Percentiles rank a stretch among this genome's conserved stretches.
Conservation (phyloP, 352 stramenopile species). For the Phytophthora pisi region DNA sequence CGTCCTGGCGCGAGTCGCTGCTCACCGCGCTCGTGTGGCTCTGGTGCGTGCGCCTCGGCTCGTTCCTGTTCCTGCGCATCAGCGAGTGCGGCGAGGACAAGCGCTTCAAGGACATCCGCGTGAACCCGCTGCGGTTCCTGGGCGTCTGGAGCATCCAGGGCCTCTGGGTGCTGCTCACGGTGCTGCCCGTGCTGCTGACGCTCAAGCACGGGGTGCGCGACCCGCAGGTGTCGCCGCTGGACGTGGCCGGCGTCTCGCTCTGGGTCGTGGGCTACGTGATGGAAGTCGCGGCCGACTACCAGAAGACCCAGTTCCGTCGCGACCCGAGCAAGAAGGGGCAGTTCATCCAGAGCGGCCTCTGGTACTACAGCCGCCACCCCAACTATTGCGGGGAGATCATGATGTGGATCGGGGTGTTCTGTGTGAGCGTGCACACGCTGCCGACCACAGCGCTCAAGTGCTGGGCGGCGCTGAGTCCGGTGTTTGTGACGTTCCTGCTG, state of each 20-base stretch:
- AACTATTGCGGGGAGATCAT: conserved; percentile 94
- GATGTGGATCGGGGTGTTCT: conserved; percentile 85
- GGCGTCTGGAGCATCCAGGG: conserved; percentile 83
- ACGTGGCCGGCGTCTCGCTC: conserved; percentile 47
- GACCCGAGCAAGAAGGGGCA: conserved; percentile 68
- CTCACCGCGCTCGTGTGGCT: conserved; percentile 77
- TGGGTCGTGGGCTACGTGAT: conserved; percentile 77
- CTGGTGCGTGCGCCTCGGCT: conserved; percentile 79
- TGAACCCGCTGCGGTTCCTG: conserved; percentile 73
- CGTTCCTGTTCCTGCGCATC: conserved; percentile 84
- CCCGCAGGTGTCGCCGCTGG: conserved; percentile 35
- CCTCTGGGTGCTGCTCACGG: conserved; percentile 83
- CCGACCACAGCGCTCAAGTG: conserved; percentile 36
- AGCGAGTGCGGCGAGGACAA: conserved; percentile 66
- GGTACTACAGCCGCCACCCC: conserved; percentile 90
- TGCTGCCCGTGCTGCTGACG: conserved; percentile 70
- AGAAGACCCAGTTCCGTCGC: conserved; percentile 83
- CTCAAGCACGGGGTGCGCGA: conserved; percentile 38
- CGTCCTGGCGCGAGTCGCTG: conserved; percentile 54
- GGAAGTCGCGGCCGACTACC: conserved; percentile 77
- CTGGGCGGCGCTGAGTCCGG: conserved; percentile 58
- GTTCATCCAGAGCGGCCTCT: conserved; percentile 87
- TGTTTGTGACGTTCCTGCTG: conserved; percentile 79
- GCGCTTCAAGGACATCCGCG: conserved; percentile 73
- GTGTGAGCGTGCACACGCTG: conserved; percentile 53